These are phyloP conservation scores for Xylariaceae sp. DNA, from an alignment of 2,329 filamentous ascomycete species.

Conservation along the genomic window DNA sequence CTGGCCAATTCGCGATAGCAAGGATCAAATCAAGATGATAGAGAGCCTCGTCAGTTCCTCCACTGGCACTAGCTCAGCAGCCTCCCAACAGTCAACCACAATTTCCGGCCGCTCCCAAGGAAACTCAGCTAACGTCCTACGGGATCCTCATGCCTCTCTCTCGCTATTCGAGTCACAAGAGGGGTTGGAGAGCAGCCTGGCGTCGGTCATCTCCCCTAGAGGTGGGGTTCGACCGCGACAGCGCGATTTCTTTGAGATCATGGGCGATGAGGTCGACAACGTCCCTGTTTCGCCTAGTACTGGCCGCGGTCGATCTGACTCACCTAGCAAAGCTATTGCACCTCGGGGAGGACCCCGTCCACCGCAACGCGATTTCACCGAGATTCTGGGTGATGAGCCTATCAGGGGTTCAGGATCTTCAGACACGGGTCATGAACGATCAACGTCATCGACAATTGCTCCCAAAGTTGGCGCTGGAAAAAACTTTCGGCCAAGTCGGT, in stretches of 20 bases:
- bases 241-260: constrained; percentile 76
- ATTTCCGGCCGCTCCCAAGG: constrained; percentile 53
- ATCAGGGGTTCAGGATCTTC: constrained; percentile 43
- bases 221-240: constrained; percentile 65
- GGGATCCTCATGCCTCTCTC: constrained; percentile 73
- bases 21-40: constrained; percentile 82
- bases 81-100: constrained; percentile 45
- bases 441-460: constrained; percentile 37
- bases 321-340: constrained; percentile 40
- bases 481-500: constrained; percentile 66
- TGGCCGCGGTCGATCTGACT: constrained; percentile 51
- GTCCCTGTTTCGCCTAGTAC: constrained; percentile 44
- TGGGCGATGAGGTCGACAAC: constrained; percentile 57
- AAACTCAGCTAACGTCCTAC: constrained; percentile 59
- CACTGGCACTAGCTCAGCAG: constrained; percentile 42
- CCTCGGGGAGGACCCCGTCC: constrained; percentile 49
- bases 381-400: constrained; percentile 69
- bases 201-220: constrained; percentile 64
- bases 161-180: constrained; percentile 77
- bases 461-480: constrained; percentile 63
- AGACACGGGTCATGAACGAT: constrained; percentile 52
- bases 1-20: constrained; percentile 91
- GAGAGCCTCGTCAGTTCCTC: constrained; percentile 61
- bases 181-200: constrained; percentile 58
- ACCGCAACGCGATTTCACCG: constrained; percentile 71